phyloP scores from a whole-genome alignment of 2,329 filamentous ascomycete genomes.

The Colletotrichum truncatum region DNA sequence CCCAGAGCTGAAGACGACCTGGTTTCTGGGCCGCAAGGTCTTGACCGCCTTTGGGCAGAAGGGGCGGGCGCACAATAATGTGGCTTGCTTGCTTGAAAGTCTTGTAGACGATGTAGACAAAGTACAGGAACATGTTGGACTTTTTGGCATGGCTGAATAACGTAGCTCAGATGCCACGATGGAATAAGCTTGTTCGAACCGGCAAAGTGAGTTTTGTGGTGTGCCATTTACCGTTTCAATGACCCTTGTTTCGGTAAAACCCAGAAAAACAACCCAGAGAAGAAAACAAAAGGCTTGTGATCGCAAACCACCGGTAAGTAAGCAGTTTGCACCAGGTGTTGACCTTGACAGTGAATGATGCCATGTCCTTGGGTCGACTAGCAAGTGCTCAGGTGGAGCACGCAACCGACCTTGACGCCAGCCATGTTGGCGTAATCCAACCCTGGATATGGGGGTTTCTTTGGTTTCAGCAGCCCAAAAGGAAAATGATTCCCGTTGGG shows the following conservation, averaged over 20 bases:
- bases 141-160: neutral
- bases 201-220: neutral
- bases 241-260: neutral
- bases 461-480: neutral
- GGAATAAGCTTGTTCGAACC: neutral
- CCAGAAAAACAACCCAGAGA: too few relatives aligned
- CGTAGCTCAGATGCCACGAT: neutral
- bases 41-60: conserved; percentile 1
- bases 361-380: neutral
- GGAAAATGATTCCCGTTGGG: neutral
- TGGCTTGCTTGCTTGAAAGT: neutral
- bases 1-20: neutral
- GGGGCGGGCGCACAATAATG: neutral
- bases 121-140: conserved; percentile 11
- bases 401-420: neutral
- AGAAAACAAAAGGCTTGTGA: neutral
- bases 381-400: neutral
- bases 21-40: neutral
- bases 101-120: conserved; percentile 5
- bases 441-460: conserved; percentile 1
- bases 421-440: neutral
- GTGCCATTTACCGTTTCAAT: neutral
- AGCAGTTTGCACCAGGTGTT: too few relatives aligned
- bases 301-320: neutral
- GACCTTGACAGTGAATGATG: neutral